These are phyloP conservation scores for Lachnum nothofagi DNA, from an alignment of 2,329 filamentous ascomycete species.

Conservation along the genomic window DNA sequence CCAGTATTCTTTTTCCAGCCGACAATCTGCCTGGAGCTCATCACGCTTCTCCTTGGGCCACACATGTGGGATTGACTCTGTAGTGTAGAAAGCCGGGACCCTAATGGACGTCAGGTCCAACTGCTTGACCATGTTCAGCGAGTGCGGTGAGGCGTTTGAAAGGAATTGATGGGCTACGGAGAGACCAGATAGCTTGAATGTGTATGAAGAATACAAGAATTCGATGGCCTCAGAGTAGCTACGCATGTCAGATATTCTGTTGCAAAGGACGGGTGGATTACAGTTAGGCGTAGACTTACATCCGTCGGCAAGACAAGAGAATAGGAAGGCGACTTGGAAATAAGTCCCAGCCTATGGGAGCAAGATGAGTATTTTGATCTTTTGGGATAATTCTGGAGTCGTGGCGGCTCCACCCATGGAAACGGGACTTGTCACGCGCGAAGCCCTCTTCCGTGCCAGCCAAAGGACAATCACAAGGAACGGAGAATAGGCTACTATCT, in stretches of 20 bases:
- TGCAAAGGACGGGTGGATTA: too few species aligned
- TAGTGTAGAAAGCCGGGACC: neutral
- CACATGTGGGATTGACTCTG: neutral
- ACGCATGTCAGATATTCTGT: neutral
- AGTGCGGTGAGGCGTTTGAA: neutral
- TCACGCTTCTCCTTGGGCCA: neutral
- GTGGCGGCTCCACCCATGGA: neutral
- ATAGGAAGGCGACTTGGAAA: neutral
- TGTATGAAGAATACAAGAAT: neutral
- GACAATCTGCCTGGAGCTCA: neutral
- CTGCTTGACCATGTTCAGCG: neutral
- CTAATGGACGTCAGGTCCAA: neutral
- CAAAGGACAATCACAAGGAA: neutral
- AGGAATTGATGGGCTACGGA: neutral
- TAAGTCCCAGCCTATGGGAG: neutral
- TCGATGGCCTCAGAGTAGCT: neutral
- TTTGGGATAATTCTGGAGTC: neutral
- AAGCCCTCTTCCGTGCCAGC: neutral
- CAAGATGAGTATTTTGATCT: too few species aligned
- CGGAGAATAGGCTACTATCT: neutral
- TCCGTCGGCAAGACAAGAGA: neutral
- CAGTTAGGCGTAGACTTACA: neutral
- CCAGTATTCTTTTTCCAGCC: neutral
- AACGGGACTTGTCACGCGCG: neutral
- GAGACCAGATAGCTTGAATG: neutral